Percentiles rank a stretch among this genome's conserved stretches.
phyloP scores from a whole-genome alignment of 306 rosid genomes.

The Ceratonia siliqua region DNA sequence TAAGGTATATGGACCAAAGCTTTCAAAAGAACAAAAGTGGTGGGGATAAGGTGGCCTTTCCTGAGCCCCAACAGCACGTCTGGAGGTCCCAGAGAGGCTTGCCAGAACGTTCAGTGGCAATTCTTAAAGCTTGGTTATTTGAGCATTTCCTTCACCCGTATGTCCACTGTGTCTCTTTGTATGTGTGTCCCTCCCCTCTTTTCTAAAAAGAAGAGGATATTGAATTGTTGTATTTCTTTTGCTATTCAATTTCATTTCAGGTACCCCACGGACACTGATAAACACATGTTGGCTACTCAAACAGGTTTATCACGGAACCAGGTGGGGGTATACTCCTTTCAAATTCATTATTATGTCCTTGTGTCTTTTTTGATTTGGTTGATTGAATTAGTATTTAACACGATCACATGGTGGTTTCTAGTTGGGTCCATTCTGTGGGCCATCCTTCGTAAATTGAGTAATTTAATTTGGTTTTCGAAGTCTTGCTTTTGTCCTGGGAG shows the following conservation, averaged over 20 bases:
- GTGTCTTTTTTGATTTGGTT: conserved; percentile 8
- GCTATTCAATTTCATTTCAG: conserved; percentile 44
- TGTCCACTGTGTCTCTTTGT: conserved; percentile 25
- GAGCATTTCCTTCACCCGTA: conserved; percentile 99
- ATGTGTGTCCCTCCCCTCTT: not conserved
- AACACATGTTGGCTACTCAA: conserved; percentile 92
- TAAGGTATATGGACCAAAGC: conserved; percentile 61
- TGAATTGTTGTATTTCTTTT: conserved; percentile 5
- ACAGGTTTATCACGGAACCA: conserved; percentile 96
- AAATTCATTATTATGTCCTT: conserved; percentile 21
- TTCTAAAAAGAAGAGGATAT: not conserved
- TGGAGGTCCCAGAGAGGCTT: conserved; percentile 98
- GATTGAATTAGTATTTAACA: conserved; percentile 20
- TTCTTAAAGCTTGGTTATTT: conserved; percentile 92
- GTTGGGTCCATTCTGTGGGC: not conserved
- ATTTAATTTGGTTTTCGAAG: not conserved
- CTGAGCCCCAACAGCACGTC: conserved; percentile 64
- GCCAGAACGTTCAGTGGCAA: conserved; percentile 84
- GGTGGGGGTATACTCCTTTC: conserved; percentile 56
- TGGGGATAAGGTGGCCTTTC: conserved; percentile 39
- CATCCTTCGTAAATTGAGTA: not conserved
- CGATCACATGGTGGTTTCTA: not conserved
- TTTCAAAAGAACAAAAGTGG: conserved; percentile 55
- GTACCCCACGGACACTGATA: conserved; percentile 97
- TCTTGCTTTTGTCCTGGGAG: not conserved